These are phyloP conservation scores for Neobulgaria alba DNA, from an alignment of 2,329 filamentous ascomycete genomes.

Conservation along the genomic window DNA sequence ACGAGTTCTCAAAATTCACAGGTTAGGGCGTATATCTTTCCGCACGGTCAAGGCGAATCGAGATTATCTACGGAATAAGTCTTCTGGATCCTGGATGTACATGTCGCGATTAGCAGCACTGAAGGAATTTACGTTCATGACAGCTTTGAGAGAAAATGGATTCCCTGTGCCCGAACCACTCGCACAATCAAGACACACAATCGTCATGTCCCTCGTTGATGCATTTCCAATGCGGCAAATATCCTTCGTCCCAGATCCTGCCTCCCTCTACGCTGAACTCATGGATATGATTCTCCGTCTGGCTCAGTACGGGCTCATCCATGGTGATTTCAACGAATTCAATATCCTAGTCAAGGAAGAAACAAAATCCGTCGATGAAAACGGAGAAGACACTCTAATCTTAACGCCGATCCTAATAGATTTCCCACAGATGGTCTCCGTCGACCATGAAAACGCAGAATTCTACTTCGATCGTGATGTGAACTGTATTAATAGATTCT, in stretches of 20 bases:
- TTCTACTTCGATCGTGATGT: conserved; percentile 98
- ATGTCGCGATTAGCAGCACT: conserved; percentile 85
- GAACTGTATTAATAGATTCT: conserved; percentile 90
- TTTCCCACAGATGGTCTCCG: conserved; percentile 96
- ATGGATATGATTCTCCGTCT: conserved; percentile 79
- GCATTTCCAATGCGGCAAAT: conserved; percentile 89
- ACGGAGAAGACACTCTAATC: conserved; percentile 38
- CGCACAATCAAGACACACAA: conserved; percentile 85
- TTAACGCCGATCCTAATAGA: conserved; percentile 85
- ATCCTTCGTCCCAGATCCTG: conserved; percentile 71
- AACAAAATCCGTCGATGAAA: conserved; percentile 30
- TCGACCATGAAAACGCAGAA: conserved; percentile 86
- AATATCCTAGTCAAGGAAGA: conserved; percentile 90
- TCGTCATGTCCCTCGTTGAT: conserved; percentile 91
- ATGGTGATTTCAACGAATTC: conserved; percentile 99
- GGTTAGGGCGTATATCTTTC: conserved; percentile 92
- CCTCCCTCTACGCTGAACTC: conserved; percentile 80
- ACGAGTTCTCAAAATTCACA: conserved; percentile 87
- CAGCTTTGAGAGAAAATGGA: conserved; percentile 69
- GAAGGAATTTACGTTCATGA: conserved; percentile 95
- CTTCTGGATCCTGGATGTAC: conserved; percentile 92
- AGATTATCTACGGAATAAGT: conserved; percentile 81
- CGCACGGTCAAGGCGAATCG: conserved; percentile 92
- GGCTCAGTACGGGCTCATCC: conserved; percentile 81
- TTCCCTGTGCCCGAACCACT: conserved; percentile 87